These are phyloP conservation scores for Aspergillus ochraceus DNA, from an alignment of 2,329 filamentous ascomycete genomes.

Conservation along the genomic window DNA sequence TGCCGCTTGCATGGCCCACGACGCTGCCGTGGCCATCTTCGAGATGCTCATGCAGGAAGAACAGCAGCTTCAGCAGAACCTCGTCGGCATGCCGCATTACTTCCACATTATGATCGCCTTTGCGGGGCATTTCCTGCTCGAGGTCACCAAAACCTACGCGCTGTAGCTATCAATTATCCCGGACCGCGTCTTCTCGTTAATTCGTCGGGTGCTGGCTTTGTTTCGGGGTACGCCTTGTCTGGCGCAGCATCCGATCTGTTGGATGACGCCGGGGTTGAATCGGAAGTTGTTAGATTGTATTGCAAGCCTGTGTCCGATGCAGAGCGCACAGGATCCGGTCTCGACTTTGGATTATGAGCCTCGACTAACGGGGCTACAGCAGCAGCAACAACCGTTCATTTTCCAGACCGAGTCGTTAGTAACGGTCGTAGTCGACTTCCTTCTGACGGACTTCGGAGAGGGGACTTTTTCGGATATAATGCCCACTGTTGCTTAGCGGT, in stretches of 20 bases:
- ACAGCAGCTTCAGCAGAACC: conserved; percentile 34
- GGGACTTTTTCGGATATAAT: too few relatives aligned
- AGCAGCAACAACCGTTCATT: too few relatives aligned
- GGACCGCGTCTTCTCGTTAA: conserved; percentile 6
- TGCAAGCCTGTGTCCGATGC: neutral
- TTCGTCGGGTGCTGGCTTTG: conserved; percentile 6
- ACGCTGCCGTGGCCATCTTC: conserved; percentile 40
- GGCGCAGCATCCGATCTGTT: conserved; percentile 24
- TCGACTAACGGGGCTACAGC: too few relatives aligned
- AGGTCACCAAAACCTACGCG: conserved; percentile 39
- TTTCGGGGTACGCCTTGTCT: conserved; percentile 20
- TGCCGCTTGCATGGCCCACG: conserved; percentile 28
- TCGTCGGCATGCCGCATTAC: conserved; percentile 44
- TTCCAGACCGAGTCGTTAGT: too few relatives aligned
- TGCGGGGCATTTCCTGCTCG: conserved; percentile 42
- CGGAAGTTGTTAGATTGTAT: conserved; percentile 23
- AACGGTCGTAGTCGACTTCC: too few relatives aligned
- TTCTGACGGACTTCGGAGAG: too few relatives aligned
- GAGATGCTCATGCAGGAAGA: conserved; percentile 38
- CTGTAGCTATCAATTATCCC: conserved; percentile 35
- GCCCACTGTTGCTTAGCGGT: too few relatives aligned
- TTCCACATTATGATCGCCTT: conserved; percentile 47
- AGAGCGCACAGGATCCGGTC: too few relatives aligned
- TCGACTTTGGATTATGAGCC: too few relatives aligned
- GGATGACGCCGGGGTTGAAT: conserved; percentile 24